Base-by-base conservation (phyloP, 371 early-diverging fungal genomes). In the Cladochytrium tenue region DNA sequence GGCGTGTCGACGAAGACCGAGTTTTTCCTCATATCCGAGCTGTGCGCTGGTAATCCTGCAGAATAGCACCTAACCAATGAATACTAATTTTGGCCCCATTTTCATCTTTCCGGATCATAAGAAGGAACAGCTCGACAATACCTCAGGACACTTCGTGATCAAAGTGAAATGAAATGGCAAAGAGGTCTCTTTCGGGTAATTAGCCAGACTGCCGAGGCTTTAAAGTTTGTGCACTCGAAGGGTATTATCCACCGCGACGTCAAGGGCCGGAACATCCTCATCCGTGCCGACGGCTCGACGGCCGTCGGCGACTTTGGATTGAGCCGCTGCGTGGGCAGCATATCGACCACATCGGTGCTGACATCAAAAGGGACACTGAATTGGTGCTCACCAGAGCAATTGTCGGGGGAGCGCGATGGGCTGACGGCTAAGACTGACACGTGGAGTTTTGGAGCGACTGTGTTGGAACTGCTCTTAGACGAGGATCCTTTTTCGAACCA, bases 211-310 rank as follows among this genome's bases (percentile, higher is more conserved):
- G 83, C 90, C 69, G 85, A 89, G 62, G 97, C 94, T 34, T 77
- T 98, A 52, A 87, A 90, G 69, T 93, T 93, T 77, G 78, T 97
- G 63, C 97, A 98, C 78, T 76, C 78, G 60, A 88, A 90, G 64
- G 87, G 88, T 63, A 95, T 98, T 70, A 93, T 96, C 70, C 94
- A 94, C 76, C 87, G 98, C 74, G 98, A 99, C 78, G 91, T 99
- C 73, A 95, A 97, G 74, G 90, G 92, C 1, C 95, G 95, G 64
- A 97, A 96, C 73, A 88, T 97, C 25, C 78, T 97, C 35, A 70
- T 97, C 55, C 88, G 88, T 71, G 76, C 81, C 26, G 83, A 88
- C 30, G 95, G 97, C 20, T 90, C 92, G 68, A 93, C 96, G 64
- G 96, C 96, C 75, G 89, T 98, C 62, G 92, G 90, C 79, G 89